Conservation (phyloP, 1,284 basidiomycete genomes). For the Hymenochaete sp. region DNA sequence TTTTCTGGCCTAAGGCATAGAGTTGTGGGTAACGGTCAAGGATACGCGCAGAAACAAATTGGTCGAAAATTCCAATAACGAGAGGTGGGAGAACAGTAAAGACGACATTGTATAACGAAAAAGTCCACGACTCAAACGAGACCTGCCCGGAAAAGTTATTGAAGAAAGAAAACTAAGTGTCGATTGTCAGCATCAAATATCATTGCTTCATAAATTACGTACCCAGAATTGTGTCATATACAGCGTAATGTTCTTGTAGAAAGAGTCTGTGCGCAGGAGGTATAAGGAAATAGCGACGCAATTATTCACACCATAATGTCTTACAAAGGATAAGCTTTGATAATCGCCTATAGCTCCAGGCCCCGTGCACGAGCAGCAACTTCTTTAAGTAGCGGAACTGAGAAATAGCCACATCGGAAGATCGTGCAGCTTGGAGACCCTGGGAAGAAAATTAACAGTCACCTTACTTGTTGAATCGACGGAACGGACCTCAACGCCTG, state of each 20-base stretch:
- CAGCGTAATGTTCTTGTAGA: constrained; percentile 95
- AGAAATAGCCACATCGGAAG: constrained; percentile 94
- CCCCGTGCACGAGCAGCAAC: constrained; percentile 91
- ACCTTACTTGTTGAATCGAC: not conserved
- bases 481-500: constrained; percentile 78
- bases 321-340: constrained; percentile 92
- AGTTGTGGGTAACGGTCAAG: constrained; percentile 96
- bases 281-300: not conserved
- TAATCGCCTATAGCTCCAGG: constrained; percentile 95
- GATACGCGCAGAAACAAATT: constrained; percentile 95
- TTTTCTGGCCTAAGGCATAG: constrained; percentile 87
- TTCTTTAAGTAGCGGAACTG: constrained; percentile 98
- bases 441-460: constrained; percentile 24
- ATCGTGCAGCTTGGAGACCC: constrained; percentile 95
- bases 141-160: constrained; percentile 99
- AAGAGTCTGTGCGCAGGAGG: constrained; percentile 57
- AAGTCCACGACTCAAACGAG: constrained; percentile 97
- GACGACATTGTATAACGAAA: constrained; percentile 88
- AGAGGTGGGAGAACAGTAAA: constrained; percentile 95
- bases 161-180: constrained; percentile 84
- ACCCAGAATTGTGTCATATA: constrained; percentile 99
- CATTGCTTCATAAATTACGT: constrained; percentile 23
- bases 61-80: constrained; percentile 96
- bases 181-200: constrained; percentile 4
- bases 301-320: constrained; percentile 26